Evolutionary conservation across 805 yeast species (phyloP), one percentile per base, ranked within the genome.

Genomic region (Kazachstania martiniae): DNA sequence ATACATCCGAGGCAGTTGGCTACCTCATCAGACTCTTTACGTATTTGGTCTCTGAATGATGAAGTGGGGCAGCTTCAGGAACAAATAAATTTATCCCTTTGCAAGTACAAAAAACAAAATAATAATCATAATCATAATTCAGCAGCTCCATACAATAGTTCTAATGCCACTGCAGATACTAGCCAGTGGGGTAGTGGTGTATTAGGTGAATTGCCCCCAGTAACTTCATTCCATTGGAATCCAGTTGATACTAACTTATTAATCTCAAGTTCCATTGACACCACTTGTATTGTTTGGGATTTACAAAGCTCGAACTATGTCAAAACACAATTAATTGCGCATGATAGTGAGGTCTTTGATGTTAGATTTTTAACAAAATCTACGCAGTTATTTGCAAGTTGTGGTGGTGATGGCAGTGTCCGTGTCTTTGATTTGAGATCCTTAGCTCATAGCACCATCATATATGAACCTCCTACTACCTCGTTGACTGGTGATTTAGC

Each of bases 281-380:
- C 98, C 1, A 91, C 98, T 1, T 91, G 98, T 59, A 87, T 97
- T 1, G 75, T 86, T 3, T 91, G 98, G 97, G 97, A 91, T 58
- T 38, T 55, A 21, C 52, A 55, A 25, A 46, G 58, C 26, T 35
- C 44, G 15, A 70, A 77, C 15, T 59, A 64, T 28, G 94, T 94
- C 12, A 82, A 80, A 51, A 89, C 97, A 1, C 96, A 91, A 59
- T 65, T 91, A 29, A 91, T 91, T 42, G 97, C 98, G 0, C 98
- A 91, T 57, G 98, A 91, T 53, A 74, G 79, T 41, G 96, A 86
- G 56, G 98, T 91, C 4, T 84, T 74, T 53, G 98, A 91, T 53
- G 97, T 87, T 19, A 72, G 81, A 40, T 91, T 86, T 53, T 61
- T 87, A 31, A 73, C 79, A 31, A 76, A 77, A 12, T 72, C 82